These are phyloP conservation scores for Trichodelitschia bisporula DNA, from an alignment of 495 filamentous ascomycete species.

Conservation along the genomic window DNA sequence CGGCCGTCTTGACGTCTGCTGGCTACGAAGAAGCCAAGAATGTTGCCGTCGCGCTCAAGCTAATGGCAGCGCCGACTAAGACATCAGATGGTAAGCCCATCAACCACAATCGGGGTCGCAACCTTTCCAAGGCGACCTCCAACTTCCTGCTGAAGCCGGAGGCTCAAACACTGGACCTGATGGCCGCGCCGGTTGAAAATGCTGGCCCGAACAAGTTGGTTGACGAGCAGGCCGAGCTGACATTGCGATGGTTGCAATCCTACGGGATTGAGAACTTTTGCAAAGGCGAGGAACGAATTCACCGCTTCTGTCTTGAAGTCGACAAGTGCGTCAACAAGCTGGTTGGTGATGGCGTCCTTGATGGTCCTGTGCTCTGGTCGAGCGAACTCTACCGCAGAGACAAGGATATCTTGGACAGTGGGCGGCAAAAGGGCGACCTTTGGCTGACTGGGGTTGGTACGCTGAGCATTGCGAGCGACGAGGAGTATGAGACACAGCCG, in stretches of 20 bases:
- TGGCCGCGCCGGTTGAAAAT: constrained; percentile 61
- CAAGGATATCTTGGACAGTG: constrained; percentile 47
- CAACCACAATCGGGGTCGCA: constrained; percentile 18
- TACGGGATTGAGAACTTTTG: constrained; percentile 82
- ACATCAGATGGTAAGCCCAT: constrained; percentile 28
- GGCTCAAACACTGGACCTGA: constrained; percentile 63
- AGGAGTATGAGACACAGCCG: constrained; percentile 16
- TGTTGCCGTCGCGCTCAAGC: constrained; percentile 66
- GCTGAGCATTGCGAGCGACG: constrained; percentile 23
- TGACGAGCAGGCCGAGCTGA: constrained; percentile 85
- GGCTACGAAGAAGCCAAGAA: constrained; percentile 74
- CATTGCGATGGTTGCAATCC: constrained; percentile 58
- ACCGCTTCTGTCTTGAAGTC: constrained; percentile 79
- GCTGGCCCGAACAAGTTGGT: constrained; percentile 84
- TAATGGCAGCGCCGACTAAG: constrained; percentile 39
- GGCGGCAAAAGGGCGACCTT: constrained; percentile 27
- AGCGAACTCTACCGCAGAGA: constrained; percentile 73
- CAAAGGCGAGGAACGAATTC: constrained; percentile 83
- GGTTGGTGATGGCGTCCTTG: constrained; percentile 63
- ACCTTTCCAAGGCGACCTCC: constrained; percentile 25
- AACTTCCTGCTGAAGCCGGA: constrained; percentile 64
- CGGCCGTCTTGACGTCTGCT: constrained; percentile 79
- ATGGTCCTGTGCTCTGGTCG: constrained; percentile 78
- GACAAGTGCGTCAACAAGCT: constrained; percentile 69
- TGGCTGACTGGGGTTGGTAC: constrained; percentile 24